phyloP scores from a whole-genome alignment of 2,329 filamentous ascomycete species.

The Epichloe scottii region DNA sequence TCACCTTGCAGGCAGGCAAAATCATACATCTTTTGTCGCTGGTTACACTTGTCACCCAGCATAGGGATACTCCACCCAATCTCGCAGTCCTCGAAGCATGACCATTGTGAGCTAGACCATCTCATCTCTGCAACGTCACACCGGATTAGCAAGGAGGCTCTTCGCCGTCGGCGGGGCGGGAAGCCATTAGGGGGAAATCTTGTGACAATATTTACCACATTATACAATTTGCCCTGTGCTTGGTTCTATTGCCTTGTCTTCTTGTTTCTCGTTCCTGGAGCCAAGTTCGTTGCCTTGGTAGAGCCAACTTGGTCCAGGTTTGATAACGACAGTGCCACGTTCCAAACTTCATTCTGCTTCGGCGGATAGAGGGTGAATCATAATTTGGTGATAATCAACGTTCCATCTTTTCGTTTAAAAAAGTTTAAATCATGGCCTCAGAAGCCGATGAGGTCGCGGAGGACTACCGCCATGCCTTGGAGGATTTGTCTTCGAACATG shows the following conservation, averaged over 20 bases:
- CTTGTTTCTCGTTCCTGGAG: not conserved
- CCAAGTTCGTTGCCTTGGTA: not conserved
- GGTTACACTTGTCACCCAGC: not conserved
- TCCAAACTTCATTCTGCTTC: not conserved
- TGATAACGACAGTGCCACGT: constrained; percentile 3
- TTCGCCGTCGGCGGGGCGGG: not conserved
- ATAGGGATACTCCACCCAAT: not conserved
- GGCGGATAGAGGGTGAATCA: constrained; percentile 1
- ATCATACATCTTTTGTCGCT: not conserved
- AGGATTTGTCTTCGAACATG: constrained; percentile 83
- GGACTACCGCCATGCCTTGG: constrained; percentile 86
- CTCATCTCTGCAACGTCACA: constrained; percentile 1
- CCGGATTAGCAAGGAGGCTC: constrained; percentile 1
- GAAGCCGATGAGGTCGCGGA: constrained; percentile 76
- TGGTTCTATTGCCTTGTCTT: constrained; percentile 2
- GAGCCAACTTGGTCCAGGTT: constrained; percentile 1
- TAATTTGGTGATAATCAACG: constrained; percentile 1
- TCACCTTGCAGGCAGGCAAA: not conserved
- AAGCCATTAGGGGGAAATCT: not conserved
- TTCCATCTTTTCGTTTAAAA: constrained; percentile 3
- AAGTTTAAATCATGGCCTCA: constrained; percentile 30
- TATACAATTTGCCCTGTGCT: constrained; percentile 3
- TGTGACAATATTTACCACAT: constrained; percentile 4
- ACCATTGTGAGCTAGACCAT: constrained; percentile 1
- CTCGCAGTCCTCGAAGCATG: constrained; percentile 1